Evolutionary conservation across 2,329 filamentous ascomycete species (phyloP).

Genomic region (Penicillium sp.): DNA sequence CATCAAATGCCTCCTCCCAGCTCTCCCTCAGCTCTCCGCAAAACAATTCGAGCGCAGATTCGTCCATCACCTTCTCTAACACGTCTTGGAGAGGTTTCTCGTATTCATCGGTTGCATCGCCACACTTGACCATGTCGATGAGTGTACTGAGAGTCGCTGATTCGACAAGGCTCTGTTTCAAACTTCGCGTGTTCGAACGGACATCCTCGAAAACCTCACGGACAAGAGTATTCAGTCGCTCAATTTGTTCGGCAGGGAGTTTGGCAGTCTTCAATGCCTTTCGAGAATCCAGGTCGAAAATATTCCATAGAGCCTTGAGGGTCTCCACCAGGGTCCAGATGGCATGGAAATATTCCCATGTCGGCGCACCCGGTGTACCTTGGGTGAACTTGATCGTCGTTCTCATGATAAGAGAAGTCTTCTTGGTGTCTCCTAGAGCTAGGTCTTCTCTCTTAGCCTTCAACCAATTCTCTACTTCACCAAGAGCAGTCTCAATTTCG

Average conservation of each 20-base stretch:
- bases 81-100: constrained; percentile 23
- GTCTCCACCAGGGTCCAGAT: constrained; percentile 35
- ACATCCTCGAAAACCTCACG: constrained; percentile 28
- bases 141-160: constrained; percentile 37
- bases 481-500: constrained; percentile 25
- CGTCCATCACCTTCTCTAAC: constrained; percentile 32
- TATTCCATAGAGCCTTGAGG: constrained; percentile 32
- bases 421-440: constrained; percentile 13
- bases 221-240: constrained; percentile 22
- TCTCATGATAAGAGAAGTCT: constrained; percentile 18
- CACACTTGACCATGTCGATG: constrained; percentile 32
- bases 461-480: constrained; percentile 27
- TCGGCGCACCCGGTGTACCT: constrained; percentile 25
- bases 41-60: constrained; percentile 35
- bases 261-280: constrained; percentile 27
- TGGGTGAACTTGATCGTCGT: constrained; percentile 23
- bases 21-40: constrained; percentile 41
- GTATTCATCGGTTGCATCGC: constrained; percentile 18
- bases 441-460: constrained; percentile 20
- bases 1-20: constrained; percentile 41
- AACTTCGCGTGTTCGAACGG: constrained; percentile 27
- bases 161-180: constrained; percentile 34
- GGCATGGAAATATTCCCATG: constrained; percentile 37
- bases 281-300: constrained; percentile 26
- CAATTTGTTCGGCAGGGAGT: constrained; percentile 28